Conservation (phyloP, 2,329 filamentous ascomycete genomes). For the Cercospora sp. region DNA sequence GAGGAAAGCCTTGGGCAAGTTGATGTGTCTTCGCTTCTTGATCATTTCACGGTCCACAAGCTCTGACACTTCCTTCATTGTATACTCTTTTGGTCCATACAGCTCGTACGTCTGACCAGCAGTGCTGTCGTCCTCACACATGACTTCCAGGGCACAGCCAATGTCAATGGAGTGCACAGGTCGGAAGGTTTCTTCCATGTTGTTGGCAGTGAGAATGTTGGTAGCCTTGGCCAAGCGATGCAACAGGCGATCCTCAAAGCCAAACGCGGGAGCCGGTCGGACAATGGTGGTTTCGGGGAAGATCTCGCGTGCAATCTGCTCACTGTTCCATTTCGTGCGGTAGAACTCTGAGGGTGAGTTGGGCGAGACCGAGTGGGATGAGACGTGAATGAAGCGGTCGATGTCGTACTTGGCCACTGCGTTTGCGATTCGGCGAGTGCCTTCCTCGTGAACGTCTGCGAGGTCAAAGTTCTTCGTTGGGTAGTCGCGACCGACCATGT, state of each 20-base stretch:
- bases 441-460: conserved; percentile 90
- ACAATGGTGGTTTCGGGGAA: conserved; percentile 98
- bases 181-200: conserved; percentile 87
- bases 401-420: conserved; percentile 97
- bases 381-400: conserved; percentile 94
- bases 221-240: conserved; percentile 77
- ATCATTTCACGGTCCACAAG: conserved; percentile 90
- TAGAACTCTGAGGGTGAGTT: conserved; percentile 87
- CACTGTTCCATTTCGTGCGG: conserved; percentile 81
- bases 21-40: conserved; percentile 86
- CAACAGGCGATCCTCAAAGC: conserved; percentile 89
- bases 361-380: conserved; percentile 83
- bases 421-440: conserved; percentile 86
- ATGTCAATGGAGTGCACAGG: conserved; percentile 94
- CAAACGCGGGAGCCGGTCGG: conserved; percentile 88
- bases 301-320: conserved; percentile 80
- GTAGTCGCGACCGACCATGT: conserved; percentile 90
- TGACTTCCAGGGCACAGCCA: conserved; percentile 80
- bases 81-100: conserved; percentile 91
- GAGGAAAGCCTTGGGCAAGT: conserved; percentile 77
- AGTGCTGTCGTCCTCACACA: conserved; percentile 88
- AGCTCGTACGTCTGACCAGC: conserved; percentile 91
- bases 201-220: conserved; percentile 86
- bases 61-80: conserved; percentile 79
- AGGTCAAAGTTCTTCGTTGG: conserved; percentile 98